These are phyloP conservation scores for Cupressus sempervirens DNA, from an alignment of 75 land plant species.

Conservation along the genomic window DNA sequence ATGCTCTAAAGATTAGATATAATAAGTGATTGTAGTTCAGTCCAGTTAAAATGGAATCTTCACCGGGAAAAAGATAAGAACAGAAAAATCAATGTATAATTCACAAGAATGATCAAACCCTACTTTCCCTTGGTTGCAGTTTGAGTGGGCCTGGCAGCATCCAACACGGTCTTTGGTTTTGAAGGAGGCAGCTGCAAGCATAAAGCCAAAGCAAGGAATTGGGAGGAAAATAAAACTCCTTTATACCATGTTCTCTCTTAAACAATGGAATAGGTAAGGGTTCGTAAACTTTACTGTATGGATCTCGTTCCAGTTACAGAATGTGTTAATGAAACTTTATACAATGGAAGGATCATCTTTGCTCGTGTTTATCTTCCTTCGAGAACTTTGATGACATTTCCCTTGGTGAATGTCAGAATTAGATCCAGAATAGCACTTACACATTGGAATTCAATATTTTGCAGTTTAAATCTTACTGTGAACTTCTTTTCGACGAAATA, in stretches of 20 bases:
- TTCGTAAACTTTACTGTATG: neutral
- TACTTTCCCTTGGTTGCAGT: constrained; percentile 36
- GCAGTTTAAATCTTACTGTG: constrained; percentile 70
- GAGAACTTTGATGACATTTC: neutral
- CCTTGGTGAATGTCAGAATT: neutral
- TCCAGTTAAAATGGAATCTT: no score
- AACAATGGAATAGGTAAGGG: constrained; percentile 65
- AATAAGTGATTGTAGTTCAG: no score
- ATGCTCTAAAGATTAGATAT: no score
- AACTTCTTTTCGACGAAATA: constrained; percentile 87
- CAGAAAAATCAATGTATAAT: neutral
- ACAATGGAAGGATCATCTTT: neutral
- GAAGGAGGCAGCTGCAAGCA: constrained; percentile 53
- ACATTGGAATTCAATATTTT: constrained; percentile 5
- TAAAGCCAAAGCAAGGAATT: constrained; percentile 54
- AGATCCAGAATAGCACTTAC: neutral
- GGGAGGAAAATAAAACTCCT: constrained; percentile 68
- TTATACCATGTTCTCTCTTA: constrained; percentile 79
- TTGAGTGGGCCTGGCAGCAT: constrained; percentile 99
- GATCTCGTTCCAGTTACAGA: neutral
- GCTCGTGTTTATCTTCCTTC: neutral
- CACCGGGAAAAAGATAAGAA: no score
- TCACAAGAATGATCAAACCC: neutral
- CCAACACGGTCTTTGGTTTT: constrained; percentile 76
- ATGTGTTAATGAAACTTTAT: neutral